These are phyloP conservation scores for Alternaria sp. DNA, from an alignment of 2,329 filamentous ascomycete species.

Conservation along the genomic window DNA sequence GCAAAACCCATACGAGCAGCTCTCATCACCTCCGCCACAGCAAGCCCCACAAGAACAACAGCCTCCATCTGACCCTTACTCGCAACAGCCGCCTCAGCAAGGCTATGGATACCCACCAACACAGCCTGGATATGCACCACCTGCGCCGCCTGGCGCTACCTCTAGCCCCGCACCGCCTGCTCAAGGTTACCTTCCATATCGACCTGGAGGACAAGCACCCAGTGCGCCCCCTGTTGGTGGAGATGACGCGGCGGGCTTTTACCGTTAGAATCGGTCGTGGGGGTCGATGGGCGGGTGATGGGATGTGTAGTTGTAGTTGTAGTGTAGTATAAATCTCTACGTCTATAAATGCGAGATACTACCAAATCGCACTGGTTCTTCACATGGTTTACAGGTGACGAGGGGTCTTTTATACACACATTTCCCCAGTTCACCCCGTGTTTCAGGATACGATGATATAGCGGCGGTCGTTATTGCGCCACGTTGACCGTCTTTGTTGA, in stretches of 20 bases:
- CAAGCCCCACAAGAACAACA: conserved; percentile 29
- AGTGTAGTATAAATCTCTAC: not conserved
- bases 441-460: not conserved
- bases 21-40: conserved; percentile 36
- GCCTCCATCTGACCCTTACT: conserved; percentile 36
- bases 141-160: conserved; percentile 33
- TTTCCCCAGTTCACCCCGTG: not conserved
- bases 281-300: not conserved
- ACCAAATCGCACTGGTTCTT: not conserved
- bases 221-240: conserved; percentile 39
- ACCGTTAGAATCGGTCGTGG: conserved; percentile 23
- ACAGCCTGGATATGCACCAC: conserved; percentile 42
- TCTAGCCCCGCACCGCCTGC: conserved; percentile 32
- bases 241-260: conserved; percentile 39
- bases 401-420: not conserved
- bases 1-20: conserved; percentile 37
- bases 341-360: not conserved
- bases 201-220: conserved; percentile 42
- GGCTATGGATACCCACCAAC: conserved; percentile 41
- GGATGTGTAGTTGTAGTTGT: not conserved
- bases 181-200: conserved; percentile 40
- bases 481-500: not conserved
- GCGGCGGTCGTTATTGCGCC: not conserved
- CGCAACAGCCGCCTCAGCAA: conserved; percentile 33
- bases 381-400: not conserved